These are phyloP conservation scores for Sedum album DNA, from an alignment of 164 flowering plant genomes.

Conservation along the genomic window DNA sequence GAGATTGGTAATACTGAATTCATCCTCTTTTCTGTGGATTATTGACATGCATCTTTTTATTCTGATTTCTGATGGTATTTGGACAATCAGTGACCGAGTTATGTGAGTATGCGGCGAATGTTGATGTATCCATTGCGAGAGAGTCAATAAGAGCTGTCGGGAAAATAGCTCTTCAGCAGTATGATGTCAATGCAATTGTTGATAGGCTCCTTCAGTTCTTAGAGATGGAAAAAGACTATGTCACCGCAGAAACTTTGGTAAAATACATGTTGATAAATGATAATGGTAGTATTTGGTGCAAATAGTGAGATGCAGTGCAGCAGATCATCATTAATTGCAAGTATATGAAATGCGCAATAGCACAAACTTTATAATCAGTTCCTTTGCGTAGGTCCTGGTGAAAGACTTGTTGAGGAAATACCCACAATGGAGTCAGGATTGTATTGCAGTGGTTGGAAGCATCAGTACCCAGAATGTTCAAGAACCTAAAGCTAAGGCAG, in stretches of 20 bases:
- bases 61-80: constrained; percentile 13
- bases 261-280: neutral
- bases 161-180: constrained; percentile 94
- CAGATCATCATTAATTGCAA: neutral
- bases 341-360: neutral
- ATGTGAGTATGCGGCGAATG: constrained; percentile 98
- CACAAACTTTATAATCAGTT: neutral
- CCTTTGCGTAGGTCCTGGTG: constrained; percentile 66
- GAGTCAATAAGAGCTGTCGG: constrained; percentile 99
- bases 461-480: constrained; percentile 92
- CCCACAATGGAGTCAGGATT: constrained; percentile 99
- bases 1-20: constrained; percentile 58
- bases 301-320: neutral
- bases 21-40: neutral
- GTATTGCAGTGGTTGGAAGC: constrained; percentile 97
- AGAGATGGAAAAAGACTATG: constrained; percentile 99
- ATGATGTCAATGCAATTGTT: constrained; percentile 99
- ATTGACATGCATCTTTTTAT: constrained; percentile 8
- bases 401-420: constrained; percentile 94
- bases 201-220: constrained; percentile 98
- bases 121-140: constrained; percentile 92
- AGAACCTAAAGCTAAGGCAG: constrained; percentile 95
- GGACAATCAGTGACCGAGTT: constrained; percentile 77
- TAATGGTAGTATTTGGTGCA: constrained; percentile 6
- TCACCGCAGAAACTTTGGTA: constrained; percentile 96